Percentiles rank a stretch among this genome's conserved stretches.
These are phyloP conservation scores for Friedmanniomyces simplex DNA, from an alignment of 495 filamentous ascomycete species.

Conservation along the genomic window DNA sequence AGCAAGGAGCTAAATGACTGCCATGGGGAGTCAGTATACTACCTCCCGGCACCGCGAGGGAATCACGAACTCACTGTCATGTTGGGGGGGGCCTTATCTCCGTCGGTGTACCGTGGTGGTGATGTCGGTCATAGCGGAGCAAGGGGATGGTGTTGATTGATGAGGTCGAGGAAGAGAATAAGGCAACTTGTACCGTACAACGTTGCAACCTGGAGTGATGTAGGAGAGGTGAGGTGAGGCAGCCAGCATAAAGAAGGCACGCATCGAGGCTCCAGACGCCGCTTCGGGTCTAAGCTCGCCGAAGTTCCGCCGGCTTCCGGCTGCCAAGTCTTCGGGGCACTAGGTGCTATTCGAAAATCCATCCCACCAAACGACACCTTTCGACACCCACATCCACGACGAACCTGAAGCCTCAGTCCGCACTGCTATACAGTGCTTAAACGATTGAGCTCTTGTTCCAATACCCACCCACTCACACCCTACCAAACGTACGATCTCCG, in stretches of 20 bases:
- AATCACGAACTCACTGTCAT: conserved; percentile 1
- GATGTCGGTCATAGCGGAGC: neutral
- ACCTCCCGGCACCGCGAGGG: neutral
- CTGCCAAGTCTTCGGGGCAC: too few relatives aligned
- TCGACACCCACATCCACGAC: neutral
- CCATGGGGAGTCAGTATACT: neutral
- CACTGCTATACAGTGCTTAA: conserved; percentile 41
- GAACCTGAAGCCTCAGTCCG: conserved; percentile 82
- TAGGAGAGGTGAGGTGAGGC: too few relatives aligned
- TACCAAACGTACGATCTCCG: neutral
- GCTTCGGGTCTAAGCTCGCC: too few relatives aligned
- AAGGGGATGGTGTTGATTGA: neutral
- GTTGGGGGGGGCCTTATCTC: neutral
- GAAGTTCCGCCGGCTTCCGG: too few relatives aligned
- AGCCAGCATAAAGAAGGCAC: too few relatives aligned
- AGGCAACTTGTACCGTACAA: neutral
- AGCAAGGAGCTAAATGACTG: conserved; percentile 52
- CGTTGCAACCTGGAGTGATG: neutral
- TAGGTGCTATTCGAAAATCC: too few relatives aligned
- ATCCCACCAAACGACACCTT: too few relatives aligned
- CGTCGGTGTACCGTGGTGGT: neutral
- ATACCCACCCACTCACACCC: neutral
- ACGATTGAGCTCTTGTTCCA: neutral
- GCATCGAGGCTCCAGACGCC: too few relatives aligned
- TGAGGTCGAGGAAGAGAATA: neutral